A percentile compares a stretch with the other conserved stretches of the same genome.
phyloP scores from a whole-genome alignment of 306 rosid genomes.

The Cajanus cajan region DNA sequence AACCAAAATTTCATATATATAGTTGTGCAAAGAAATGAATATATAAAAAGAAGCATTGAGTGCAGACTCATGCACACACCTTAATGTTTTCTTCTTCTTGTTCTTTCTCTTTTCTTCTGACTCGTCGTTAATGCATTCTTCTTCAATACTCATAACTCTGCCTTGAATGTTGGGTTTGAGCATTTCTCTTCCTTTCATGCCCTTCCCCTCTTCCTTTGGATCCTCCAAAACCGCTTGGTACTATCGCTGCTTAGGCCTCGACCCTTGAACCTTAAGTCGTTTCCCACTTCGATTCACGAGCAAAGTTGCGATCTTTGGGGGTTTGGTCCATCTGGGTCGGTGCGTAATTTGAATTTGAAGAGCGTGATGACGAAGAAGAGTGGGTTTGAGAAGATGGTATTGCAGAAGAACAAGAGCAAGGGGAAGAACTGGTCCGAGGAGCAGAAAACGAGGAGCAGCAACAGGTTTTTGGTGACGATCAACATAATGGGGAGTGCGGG shows the following conservation, averaged over 20 bases:
- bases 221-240: constrained; percentile 36
- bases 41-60: neutral
- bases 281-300: neutral
- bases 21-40: neutral
- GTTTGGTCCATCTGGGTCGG: constrained; percentile 15
- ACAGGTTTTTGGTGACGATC: constrained; percentile 67
- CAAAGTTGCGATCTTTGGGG: constrained; percentile 5
- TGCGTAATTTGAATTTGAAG: neutral
- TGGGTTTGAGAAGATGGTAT: constrained; percentile 22
- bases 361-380: constrained; percentile 12
- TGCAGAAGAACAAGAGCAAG: constrained; percentile 35
- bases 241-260: constrained; percentile 39
- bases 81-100: neutral
- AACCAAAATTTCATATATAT: neutral
- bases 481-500: constrained; percentile 84
- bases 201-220: constrained; percentile 31
- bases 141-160: neutral
- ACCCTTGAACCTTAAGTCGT: constrained; percentile 18
- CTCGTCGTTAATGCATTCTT: neutral
- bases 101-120: neutral
- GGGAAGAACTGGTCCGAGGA: neutral
- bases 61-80: neutral
- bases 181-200: constrained; percentile 35
- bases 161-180: constrained; percentile 30
- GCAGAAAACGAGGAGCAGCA: neutral